These are phyloP conservation scores for Talaromyces sp. DNA, from an alignment of 2,329 filamentous ascomycete genomes.

Conservation along the genomic window DNA sequence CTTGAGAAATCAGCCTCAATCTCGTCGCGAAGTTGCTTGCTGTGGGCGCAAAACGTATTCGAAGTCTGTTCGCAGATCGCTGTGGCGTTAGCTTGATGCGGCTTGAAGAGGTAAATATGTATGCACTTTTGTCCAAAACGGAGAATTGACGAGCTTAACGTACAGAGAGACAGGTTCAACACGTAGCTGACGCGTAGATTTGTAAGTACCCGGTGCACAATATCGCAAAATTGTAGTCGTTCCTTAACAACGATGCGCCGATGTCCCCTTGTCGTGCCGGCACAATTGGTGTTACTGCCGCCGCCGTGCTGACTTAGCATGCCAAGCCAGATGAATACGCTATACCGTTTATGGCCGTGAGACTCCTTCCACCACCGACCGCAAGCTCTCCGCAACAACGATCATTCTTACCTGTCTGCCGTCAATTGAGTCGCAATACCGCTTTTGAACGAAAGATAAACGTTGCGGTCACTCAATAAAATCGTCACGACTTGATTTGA, in stretches of 20 bases:
- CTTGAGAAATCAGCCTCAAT: neutral
- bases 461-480: neutral
- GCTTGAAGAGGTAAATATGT: conserved; percentile 5
- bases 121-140: conserved; percentile 3
- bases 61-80: conserved; percentile 11
- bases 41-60: conserved; percentile 2
- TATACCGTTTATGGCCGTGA: conserved; percentile 12
- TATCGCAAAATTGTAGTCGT: conserved; percentile 2
- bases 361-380: conserved; percentile 6
- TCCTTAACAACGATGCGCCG: conserved; percentile 13
- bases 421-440: conserved; percentile 6
- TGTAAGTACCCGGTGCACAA: conserved; percentile 8
- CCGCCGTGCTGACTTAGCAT: conserved; percentile 15
- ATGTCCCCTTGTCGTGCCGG: conserved; percentile 15
- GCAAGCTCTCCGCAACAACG: conserved; percentile 5
- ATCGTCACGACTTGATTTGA: conserved; percentile 8
- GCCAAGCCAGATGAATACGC: conserved; percentile 13
- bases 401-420: neutral
- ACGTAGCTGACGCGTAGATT: conserved; percentile 18
- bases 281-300: conserved; percentile 10
- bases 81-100: conserved; percentile 16
- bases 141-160: neutral
- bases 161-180: conserved; percentile 5
- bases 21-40: neutral
- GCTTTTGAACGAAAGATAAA: neutral